Percentiles rank a stretch among this genome's conserved stretches.
Conservation (phyloP, 768 basidiomycete genomes). For the Mycena epipterygia region DNA sequence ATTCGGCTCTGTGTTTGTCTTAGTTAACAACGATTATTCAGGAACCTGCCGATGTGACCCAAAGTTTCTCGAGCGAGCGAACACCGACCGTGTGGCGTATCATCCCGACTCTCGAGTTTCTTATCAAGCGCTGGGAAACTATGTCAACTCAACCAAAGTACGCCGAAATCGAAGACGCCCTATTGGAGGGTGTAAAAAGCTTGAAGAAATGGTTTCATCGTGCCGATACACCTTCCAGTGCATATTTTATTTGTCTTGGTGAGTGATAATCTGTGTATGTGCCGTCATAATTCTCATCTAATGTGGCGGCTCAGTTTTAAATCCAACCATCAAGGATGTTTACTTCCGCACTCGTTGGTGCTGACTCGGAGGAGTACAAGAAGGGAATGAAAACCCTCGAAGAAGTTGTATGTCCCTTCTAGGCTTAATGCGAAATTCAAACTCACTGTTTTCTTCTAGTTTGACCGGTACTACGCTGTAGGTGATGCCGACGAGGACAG, state of each 20-base stretch:
- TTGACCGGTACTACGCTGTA: no score
- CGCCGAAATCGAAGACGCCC: not conserved
- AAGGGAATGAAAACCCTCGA: no score
- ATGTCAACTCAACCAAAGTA: not conserved
- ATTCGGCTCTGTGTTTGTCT: not conserved
- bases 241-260: slow-evolving; percentile 28
- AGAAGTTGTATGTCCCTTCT: no score
- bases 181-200: slow-evolving; percentile 4
- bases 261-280: no score
- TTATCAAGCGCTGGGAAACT: slow-evolving; percentile 12
- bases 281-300: no score
- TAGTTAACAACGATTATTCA: not conserved
- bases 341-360: no score
- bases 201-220: slow-evolving; percentile 19
- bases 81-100: slow-evolving; percentile 4
- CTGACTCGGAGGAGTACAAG: no score
- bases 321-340: no score
- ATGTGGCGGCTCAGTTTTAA: no score
- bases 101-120: slow-evolving; percentile 6
- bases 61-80: slow-evolving; percentile 9
- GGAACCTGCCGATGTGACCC: slow-evolving; percentile 13
- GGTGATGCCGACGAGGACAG: no score
- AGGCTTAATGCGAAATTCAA: no score
- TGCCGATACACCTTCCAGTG: not conserved
- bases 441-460: no score